A percentile compares a stretch with the other conserved stretches of the same genome.
phyloP scores from a whole-genome alignment of 1,139 yeast genomes.

The Pichia sp. region DNA sequence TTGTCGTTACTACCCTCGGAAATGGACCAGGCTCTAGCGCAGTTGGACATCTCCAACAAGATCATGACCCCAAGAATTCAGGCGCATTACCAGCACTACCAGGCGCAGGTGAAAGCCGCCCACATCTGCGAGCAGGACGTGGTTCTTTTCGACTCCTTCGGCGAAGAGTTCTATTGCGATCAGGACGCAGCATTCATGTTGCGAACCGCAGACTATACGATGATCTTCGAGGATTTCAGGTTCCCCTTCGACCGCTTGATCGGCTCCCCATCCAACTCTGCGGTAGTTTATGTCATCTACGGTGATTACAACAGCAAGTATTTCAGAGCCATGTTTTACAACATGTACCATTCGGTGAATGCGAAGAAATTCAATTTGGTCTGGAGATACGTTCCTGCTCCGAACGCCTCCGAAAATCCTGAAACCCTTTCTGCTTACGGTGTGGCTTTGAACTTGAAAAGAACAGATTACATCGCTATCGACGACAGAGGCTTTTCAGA shows the following conservation, averaged over 20 bases:
- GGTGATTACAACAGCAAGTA: conserved; percentile 45
- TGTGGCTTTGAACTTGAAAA: conserved; percentile 54
- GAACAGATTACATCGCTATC: conserved; percentile 59
- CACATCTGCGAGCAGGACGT: conserved; percentile 22
- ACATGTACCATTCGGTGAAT: conserved; percentile 56
- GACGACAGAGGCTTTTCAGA: conserved; percentile 48
- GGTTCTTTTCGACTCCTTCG: conserved; percentile 19
- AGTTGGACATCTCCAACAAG: conserved; percentile 50
- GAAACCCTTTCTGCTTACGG: conserved; percentile 58
- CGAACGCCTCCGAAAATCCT: conserved; percentile 20
- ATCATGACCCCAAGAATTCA: conserved; percentile 57
- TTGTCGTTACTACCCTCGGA: conserved; percentile 29
- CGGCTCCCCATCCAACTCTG: conserved; percentile 34
- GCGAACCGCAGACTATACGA: conserved; percentile 36
- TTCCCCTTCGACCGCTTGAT: conserved; percentile 57
- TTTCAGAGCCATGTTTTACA: conserved; percentile 55
- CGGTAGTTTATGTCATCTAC: conserved; percentile 42
- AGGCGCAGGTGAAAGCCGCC: conserved; percentile 23
- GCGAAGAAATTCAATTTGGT: conserved; percentile 67
- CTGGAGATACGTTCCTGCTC: conserved; percentile 61
- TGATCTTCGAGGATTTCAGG: conserved; percentile 15
- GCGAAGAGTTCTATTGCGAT: conserved; percentile 49
- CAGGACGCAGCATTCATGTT: conserved; percentile 67
- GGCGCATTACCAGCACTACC: conserved; percentile 56
- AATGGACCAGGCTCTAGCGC: conserved; percentile 37